These are phyloP conservation scores for Alternaria hordeiaustralica DNA, from an alignment of 2,329 filamentous ascomycete species.

Conservation along the genomic window DNA sequence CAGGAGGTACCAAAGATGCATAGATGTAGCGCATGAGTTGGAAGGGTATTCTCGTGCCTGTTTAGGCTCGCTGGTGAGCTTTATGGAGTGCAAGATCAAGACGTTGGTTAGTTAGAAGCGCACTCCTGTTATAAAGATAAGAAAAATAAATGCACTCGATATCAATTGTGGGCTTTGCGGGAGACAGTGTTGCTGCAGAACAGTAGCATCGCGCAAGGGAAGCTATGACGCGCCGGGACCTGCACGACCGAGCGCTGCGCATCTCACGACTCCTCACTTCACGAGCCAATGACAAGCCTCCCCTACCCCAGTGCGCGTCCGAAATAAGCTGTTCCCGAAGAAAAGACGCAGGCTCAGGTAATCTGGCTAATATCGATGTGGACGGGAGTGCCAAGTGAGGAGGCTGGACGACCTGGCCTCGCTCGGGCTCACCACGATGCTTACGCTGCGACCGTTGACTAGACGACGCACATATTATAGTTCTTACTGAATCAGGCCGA, in stretches of 20 bases:
- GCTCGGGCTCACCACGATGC: background rate
- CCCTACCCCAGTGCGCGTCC: conserved; percentile 28
- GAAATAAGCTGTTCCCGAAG: conserved; percentile 35
- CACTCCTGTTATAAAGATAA: background rate
- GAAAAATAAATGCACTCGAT: background rate
- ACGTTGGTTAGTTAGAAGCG: background rate
- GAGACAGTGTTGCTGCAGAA: background rate
- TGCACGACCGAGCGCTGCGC: conserved; percentile 22
- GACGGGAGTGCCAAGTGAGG: conserved; percentile 37
- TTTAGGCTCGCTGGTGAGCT: background rate
- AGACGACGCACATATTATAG: conserved; percentile 1
- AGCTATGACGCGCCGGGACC: conserved; percentile 23
- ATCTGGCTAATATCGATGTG: conserved; percentile 47
- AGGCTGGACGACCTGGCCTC: conserved; percentile 30
- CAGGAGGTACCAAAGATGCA: conserved; percentile 2
- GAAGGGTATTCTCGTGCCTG: background rate
- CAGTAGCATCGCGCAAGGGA: conserved; percentile 11
- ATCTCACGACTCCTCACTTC: conserved; percentile 30
- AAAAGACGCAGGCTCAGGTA: conserved; percentile 36
- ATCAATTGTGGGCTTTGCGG: background rate
- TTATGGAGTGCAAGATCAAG: background rate
- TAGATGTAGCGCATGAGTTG: background rate
- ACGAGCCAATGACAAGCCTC: conserved; percentile 40
- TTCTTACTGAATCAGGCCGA: conserved; percentile 5
- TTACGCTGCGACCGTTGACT: conserved; percentile 1